These are phyloP conservation scores for Tylopilus orsonianus DNA, from an alignment of 1,284 basidiomycete genomes.

Conservation along the genomic window DNA sequence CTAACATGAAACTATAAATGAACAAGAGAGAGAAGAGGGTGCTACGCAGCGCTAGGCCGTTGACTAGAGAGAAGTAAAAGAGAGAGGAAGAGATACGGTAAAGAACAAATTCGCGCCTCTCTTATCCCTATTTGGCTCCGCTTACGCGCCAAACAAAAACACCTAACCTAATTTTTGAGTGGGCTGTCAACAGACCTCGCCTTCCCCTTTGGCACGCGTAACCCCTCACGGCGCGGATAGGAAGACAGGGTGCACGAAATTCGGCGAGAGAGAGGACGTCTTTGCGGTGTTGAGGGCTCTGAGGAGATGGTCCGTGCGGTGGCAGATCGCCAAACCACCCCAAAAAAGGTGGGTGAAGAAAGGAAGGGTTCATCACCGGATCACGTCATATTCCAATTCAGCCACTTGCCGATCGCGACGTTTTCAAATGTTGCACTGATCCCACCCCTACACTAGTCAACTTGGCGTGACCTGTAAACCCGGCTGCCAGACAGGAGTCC, in stretches of 20 bases:
- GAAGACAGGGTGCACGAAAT: not conserved
- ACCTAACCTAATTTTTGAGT: conserved; percentile 32
- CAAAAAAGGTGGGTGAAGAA: conserved; percentile 8
- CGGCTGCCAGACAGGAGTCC: conserved; percentile 6
- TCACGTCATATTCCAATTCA: conserved; percentile 33
- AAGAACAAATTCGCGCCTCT: conserved; percentile 38
- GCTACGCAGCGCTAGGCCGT: conserved; percentile 51
- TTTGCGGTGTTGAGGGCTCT: not conserved
- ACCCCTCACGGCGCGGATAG: conserved; percentile 4
- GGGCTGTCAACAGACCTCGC: conserved; percentile 10
- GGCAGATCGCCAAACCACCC: conserved; percentile 26
- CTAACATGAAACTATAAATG: conserved; percentile 48
- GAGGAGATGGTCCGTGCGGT: conserved; percentile 32
- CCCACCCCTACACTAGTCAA: not conserved
- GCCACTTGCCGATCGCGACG: conserved; percentile 32
- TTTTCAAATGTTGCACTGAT: conserved; percentile 20
- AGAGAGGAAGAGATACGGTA: conserved; percentile 50
- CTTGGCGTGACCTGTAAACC: conserved; percentile 4
- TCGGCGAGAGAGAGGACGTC: not conserved
- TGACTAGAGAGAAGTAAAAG: conserved; percentile 42
- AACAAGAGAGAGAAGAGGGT: conserved; percentile 51
- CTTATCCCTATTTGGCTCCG: conserved; percentile 55
- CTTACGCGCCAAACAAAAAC: conserved; percentile 42
- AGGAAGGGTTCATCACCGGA: conserved; percentile 28
- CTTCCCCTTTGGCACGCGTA: not conserved